Percentiles rank a stretch among this genome's conserved stretches.
Conservation (phyloP, 345 rosid species). For the Sisymbrium irio region DNA sequence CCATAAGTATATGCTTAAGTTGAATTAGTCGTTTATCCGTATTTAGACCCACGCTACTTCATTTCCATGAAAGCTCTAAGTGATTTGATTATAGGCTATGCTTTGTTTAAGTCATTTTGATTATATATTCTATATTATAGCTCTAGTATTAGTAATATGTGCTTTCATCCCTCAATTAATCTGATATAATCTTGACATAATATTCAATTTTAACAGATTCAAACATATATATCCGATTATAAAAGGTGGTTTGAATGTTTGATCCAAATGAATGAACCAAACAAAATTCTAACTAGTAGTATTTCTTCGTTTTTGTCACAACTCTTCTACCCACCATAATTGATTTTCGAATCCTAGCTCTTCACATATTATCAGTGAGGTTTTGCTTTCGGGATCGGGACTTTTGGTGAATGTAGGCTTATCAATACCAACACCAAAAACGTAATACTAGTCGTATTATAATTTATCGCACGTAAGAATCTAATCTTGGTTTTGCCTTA, state of each 20-base stretch:
- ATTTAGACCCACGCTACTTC: neutral
- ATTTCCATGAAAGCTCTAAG: neutral
- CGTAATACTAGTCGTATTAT: neutral
- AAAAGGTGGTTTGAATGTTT: neutral
- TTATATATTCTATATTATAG: neutral
- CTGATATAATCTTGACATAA: neutral
- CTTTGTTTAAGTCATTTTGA: neutral
- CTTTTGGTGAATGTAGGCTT: neutral
- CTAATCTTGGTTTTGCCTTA: neutral
- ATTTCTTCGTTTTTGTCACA: neutral
- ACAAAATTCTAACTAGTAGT: neutral
- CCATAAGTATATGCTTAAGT: neutral
- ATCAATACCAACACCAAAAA: neutral
- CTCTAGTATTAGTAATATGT: neutral
- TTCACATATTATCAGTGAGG: neutral
- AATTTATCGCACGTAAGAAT: neutral
- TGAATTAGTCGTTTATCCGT: slow-evolving; percentile 24
- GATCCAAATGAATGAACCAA: neutral
- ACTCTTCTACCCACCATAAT: neutral
- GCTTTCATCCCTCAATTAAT: neutral
- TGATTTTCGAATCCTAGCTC: neutral
- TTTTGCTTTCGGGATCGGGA: neutral
- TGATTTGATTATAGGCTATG: neutral
- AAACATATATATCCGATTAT: neutral
- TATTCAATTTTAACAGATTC: neutral